phyloP scores from a whole-genome alignment of 768 basidiomycete genomes.

The Collybia sordida region DNA sequence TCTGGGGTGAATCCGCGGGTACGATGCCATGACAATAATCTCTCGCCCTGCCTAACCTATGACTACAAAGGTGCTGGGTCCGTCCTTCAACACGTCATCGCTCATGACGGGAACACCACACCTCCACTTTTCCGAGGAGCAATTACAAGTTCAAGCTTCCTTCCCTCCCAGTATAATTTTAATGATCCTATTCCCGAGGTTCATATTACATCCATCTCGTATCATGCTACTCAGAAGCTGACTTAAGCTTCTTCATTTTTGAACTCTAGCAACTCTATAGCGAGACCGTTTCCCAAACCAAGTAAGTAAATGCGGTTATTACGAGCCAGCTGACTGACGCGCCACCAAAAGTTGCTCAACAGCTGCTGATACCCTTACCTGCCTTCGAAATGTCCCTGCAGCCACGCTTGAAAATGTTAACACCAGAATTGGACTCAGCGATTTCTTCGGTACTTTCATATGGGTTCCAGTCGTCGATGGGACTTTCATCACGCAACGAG shows the following conservation, averaged over 20 bases:
- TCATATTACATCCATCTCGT: too few species aligned
- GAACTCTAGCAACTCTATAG: conserved; percentile 24
- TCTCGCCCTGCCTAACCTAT: neutral
- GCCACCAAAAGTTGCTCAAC: conserved; percentile 27
- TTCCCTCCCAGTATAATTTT: conserved; percentile 44
- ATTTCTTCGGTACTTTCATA: conserved; percentile 32
- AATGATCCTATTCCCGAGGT: conserved; percentile 31
- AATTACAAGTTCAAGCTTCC: conserved; percentile 41
- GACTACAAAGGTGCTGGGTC: conserved; percentile 40
- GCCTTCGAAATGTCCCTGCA: conserved; percentile 34
- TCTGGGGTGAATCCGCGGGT: conserved; percentile 40
- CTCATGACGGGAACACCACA: conserved; percentile 41
- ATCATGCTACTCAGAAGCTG: neutral
- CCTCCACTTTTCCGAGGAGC: conserved; percentile 41
- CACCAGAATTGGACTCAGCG: conserved; percentile 19
- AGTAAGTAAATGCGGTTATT: conserved; percentile 20
- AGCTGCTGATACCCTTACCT: conserved; percentile 29
- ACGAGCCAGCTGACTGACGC: neutral
- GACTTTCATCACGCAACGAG: conserved; percentile 38
- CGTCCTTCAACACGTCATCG: conserved; percentile 46
- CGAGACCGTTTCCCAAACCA: conserved; percentile 26
- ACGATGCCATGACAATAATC: neutral
- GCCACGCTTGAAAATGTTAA: conserved; percentile 30
- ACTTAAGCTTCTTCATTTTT: neutral
- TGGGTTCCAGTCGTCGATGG: conserved; percentile 48